Conservation (phyloP, 2,329 filamentous ascomycete genomes). For the Venturia pyrina region DNA sequence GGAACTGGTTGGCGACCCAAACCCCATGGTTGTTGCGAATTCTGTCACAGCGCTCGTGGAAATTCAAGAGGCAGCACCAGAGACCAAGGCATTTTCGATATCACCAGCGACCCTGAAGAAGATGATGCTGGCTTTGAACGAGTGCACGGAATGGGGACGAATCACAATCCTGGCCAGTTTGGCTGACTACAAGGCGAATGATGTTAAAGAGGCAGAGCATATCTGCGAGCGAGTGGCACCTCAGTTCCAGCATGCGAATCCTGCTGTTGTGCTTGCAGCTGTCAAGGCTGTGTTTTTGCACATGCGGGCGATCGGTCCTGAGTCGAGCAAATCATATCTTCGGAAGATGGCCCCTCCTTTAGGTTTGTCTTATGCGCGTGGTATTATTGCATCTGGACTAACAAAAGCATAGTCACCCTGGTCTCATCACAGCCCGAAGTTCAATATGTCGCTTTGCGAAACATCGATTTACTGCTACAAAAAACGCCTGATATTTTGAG, state of each 20-base stretch:
- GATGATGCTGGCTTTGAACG: conserved; percentile 89
- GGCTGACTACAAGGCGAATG: conserved; percentile 76
- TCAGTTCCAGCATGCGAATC: conserved; percentile 97
- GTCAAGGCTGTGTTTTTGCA: conserved; percentile 97
- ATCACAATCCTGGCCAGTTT: conserved; percentile 87
- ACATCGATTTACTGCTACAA: conserved; percentile 91
- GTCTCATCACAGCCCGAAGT: conserved; percentile 94
- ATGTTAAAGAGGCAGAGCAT: conserved; percentile 93
- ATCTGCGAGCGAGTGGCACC: conserved; percentile 94
- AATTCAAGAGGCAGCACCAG: conserved; percentile 81
- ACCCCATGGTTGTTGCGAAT: conserved; percentile 98
- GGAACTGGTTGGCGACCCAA: conserved; percentile 92
- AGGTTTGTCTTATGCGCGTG: conserved; percentile 43
- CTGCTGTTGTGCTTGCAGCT: conserved; percentile 91
- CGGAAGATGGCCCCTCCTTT: conserved; percentile 98
- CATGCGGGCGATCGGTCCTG: conserved; percentile 73
- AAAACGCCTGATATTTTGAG: conserved; percentile 93
- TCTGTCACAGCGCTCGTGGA: conserved; percentile 89
- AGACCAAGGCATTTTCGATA: conserved; percentile 77
- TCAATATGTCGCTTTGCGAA: conserved; percentile 90
- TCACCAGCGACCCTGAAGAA: conserved; percentile 82
- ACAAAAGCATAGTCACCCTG: conserved; percentile 60
- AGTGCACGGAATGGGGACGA: conserved; percentile 96
- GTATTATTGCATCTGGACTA: background rate
- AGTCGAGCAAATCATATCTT: conserved; percentile 73